A percentile compares a stretch with the other conserved stretches of the same genome.
Conservation (phyloP, 2,329 filamentous ascomycete species). For the Aspergillus ustus region DNA sequence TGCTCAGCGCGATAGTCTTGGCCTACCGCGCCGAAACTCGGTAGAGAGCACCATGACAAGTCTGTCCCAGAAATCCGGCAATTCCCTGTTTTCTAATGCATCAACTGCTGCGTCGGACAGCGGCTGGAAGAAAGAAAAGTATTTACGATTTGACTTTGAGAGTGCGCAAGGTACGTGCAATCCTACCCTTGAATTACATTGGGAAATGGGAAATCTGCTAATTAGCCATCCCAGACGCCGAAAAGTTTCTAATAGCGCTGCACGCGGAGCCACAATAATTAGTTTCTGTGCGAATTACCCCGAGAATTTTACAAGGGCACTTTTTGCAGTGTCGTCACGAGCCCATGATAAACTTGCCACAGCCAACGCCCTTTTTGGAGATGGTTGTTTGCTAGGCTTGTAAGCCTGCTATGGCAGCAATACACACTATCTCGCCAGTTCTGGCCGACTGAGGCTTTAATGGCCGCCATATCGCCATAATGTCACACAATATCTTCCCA, state of each 20-base stretch:
- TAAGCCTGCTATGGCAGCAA: no score
- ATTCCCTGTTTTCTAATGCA: background rate
- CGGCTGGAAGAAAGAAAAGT: constrained; percentile 8
- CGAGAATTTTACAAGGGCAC: no score
- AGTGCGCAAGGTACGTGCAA: constrained; percentile 2
- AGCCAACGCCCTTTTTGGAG: no score
- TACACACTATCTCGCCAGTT: no score
- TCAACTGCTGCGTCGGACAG: background rate
- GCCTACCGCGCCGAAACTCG: constrained; percentile 12
- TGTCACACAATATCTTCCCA: no score
- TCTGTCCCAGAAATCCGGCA: constrained; percentile 13
- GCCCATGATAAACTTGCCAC: no score
- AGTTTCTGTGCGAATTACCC: no score
- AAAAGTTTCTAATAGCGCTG: background rate
- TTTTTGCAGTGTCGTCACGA: no score
- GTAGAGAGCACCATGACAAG: constrained; percentile 14
- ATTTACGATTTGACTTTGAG: constrained; percentile 10
- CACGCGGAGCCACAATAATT: background rate
- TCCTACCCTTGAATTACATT: background rate
- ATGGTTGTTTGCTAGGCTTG: no score
- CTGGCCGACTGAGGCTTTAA: no score
- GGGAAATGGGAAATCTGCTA: background rate
- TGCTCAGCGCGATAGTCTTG: background rate
- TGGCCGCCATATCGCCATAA: no score
- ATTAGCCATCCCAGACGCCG: background rate